These are phyloP conservation scores for Ceriops decandra DNA, from an alignment of 345 rosid genomes.

Conservation along the genomic window DNA sequence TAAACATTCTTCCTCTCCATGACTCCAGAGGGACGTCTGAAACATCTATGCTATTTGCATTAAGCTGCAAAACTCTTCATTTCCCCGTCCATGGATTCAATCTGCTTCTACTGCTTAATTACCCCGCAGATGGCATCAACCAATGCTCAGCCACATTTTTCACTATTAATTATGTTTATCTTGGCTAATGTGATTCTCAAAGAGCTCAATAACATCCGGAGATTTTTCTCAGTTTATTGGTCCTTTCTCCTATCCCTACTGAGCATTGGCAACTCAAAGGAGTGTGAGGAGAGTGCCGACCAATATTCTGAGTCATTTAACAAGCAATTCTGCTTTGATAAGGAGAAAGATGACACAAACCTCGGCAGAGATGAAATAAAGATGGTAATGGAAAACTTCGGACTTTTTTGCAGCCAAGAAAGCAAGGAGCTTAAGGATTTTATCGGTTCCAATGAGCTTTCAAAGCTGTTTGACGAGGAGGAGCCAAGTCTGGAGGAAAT, in stretches of 20 bases:
- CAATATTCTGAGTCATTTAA: conserved; percentile 27
- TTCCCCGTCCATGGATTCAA: conserved; percentile 8
- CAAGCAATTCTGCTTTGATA: conserved; percentile 8
- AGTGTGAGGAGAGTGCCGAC: conserved; percentile 20
- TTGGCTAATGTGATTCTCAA: conserved; percentile 22
- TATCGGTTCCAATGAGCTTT: conserved; percentile 38
- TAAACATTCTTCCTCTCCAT: conserved; percentile 13
- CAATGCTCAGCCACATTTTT: conserved; percentile 17
- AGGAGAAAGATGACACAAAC: conserved; percentile 23
- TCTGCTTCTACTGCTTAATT: conserved; percentile 13
- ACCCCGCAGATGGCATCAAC: conserved; percentile 35
- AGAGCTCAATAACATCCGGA: conserved; percentile 22
- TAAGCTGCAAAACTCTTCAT: background rate
- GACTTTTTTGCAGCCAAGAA: conserved; percentile 41
- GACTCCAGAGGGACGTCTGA: background rate
- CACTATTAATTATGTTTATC: conserved; percentile 21
- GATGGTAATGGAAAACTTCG: conserved; percentile 59
- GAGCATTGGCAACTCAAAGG: conserved; percentile 14
- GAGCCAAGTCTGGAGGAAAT: conserved; percentile 77
- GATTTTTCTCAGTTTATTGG: conserved; percentile 37
- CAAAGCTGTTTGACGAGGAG: conserved; percentile 61
- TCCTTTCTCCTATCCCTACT: conserved; percentile 29
- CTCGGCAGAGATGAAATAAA: conserved; percentile 51
- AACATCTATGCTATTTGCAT: background rate
- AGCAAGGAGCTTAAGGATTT: conserved; percentile 35